phyloP scores from a whole-genome alignment of 805 yeast species.

The Candida andamanensis region DNA sequence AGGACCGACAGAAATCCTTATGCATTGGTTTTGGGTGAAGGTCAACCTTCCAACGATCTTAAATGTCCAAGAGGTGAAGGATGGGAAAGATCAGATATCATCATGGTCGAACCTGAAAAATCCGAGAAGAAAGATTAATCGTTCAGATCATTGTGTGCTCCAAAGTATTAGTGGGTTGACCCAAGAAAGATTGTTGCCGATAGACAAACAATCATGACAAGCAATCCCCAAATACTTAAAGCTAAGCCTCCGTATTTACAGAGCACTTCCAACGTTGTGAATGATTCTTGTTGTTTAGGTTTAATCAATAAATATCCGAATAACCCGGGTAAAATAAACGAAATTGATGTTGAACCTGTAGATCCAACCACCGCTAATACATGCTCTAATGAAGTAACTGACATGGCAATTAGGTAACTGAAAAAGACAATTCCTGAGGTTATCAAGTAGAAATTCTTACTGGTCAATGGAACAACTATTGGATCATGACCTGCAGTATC shows the following conservation, averaged over 20 bases:
- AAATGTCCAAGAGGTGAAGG: conserved; percentile 26
- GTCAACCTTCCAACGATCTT: conserved; percentile 37
- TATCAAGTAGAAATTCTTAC: conserved; percentile 42
- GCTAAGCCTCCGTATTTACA: conserved; percentile 38
- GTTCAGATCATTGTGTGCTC: background rate
- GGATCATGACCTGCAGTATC: conserved; percentile 44
- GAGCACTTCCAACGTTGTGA: conserved; percentile 23
- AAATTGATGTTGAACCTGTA: conserved; percentile 76
- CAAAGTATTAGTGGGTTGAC: conserved; percentile 11
- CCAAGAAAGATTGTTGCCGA: conserved; percentile 44
- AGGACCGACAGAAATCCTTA: conserved; percentile 62
- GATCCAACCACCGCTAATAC: conserved; percentile 75
- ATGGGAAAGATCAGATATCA: conserved; percentile 39
- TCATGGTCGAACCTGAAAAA: conserved; percentile 11
- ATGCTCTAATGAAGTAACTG: conserved; percentile 59
- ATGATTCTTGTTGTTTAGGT: conserved; percentile 24
- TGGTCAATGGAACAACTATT: conserved; percentile 46
- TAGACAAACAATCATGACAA: conserved; percentile 51
- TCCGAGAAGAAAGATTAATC: background rate
- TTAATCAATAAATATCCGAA: conserved; percentile 62
- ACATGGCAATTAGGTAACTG: conserved; percentile 54
- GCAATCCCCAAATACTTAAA: conserved; percentile 48
- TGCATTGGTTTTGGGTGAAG: conserved; percentile 40
- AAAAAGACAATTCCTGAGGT: conserved; percentile 42
- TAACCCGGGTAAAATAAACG: conserved; percentile 73